Base-by-base conservation (phyloP, 192 early-diverging fungal species). In the Coemansia sp. region DNA sequence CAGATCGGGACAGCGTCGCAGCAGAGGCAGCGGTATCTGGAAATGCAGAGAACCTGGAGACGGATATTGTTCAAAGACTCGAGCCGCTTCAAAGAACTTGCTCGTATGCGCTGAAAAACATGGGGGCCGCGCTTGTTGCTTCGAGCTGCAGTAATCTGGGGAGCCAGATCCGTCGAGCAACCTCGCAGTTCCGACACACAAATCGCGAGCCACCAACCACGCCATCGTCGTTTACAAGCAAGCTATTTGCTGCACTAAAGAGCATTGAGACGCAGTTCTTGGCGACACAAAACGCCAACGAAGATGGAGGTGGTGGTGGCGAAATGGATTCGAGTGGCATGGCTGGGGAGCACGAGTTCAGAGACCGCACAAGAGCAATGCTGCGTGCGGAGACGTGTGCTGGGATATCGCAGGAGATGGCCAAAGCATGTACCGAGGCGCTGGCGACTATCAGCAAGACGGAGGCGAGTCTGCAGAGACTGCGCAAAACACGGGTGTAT, bases 371-470 rank as follows among this genome's bases (percentile, higher is more conserved):
- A 7, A 49, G 45, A 56, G 40, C 37, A 8, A 56, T 51, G 51
- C 36, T 81, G 61, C 66, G 78, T n/a, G 18, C 46, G 2, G 37
- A 36, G 3, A 62, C 68, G 41, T 68, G 66, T 26, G 43, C 37
- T 8, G 73, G 61, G 2, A 45, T 81, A n/a, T 72, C 78, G 26
- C 45, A 37, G 7, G 78, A 66, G 22, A 15, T 81, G 54, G 70
- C 78, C 22, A 47, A 43, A 12, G 73, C 43, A 4, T 65, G 63
- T 9, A 12, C 15, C 8, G 78, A 81, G 7, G 73, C 78, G 2
- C 55, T 81, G 66, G 66, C 70, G 11, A 72, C 78, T 9, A 68
- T 81, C 39, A 81, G 78, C 65, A 75, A 76, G 56, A 82, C 80
- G 0, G 80, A 82, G 59, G 80, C 74, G 13, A 82, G 80, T 22